Evolutionary conservation across 371 early-diverging fungal genomes (phyloP), one percentile per base, ranked within the genome.

Genomic region (Rhizopus sp.): DNA sequence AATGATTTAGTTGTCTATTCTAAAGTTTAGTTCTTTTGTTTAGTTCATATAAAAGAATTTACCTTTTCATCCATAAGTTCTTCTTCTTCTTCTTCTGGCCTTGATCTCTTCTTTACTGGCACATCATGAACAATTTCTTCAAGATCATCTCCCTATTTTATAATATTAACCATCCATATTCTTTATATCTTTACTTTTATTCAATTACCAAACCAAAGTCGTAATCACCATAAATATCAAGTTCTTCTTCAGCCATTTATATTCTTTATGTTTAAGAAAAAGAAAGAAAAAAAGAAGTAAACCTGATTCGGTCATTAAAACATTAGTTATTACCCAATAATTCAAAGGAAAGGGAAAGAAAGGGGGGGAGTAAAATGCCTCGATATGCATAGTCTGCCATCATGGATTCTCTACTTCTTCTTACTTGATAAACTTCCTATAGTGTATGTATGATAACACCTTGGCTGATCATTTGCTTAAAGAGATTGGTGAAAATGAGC

Each of bases 221-320:
- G 34, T 75, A 73, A 51, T 78, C 78, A 35, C 75, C 69, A 54
- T 78, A 78, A 50, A 78, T 72, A 67, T 78, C 78, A 55, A 73
- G 71, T 58, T 72, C 73, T n/a, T n/a, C n/a, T 39, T 57, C 57
- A 15, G 62, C 63, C 67, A 67, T 67, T 33, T 46, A 31, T 23
- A 41, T 17, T 34, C 12, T 17, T n/a, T 31, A 42, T 55, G 30
- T 13, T 15, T 12, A 46, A 29, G 17, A 38, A 31, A 38, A 48
- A 30, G 33, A 12, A 10, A 17, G 15, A n/a, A 56, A 34, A 32
- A 57, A 50, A 47, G n/a, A n/a, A 39, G 8, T 13, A 34, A 45
- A 8, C 7, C 7, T 42, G 17, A n/a, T 37, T 37, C 10, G 38
- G 38, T 37, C 38, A 13, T 13, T 37, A 37, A 37, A 37, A 37